phyloP scores from a whole-genome alignment of 352 stramenopile genomes.

The Globisporangium takayamanum region DNA sequence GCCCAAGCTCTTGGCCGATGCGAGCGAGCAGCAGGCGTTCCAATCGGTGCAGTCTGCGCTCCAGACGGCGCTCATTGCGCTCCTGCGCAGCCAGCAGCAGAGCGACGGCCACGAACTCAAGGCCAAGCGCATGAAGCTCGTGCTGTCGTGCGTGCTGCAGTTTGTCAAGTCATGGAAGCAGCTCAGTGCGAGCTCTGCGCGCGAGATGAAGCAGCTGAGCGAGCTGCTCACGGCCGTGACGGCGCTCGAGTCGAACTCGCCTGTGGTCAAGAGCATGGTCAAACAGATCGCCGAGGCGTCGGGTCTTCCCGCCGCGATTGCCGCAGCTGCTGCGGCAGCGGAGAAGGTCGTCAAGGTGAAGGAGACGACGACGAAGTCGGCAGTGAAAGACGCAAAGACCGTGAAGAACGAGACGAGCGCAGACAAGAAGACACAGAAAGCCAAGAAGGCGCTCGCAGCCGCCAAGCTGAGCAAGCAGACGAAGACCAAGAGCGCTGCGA shows the following conservation, averaged over 20 bases:
- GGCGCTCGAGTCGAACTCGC: conserved; percentile 47
- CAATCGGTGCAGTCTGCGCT: conserved; percentile 24
- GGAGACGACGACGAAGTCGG: conserved; percentile 1
- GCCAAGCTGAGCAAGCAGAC: conserved; percentile 5
- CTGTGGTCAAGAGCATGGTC: conserved; percentile 67
- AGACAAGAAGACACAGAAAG: conserved; percentile 11
- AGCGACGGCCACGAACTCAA: conserved; percentile 33
- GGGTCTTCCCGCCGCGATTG: conserved; percentile 1
- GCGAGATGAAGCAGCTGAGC: conserved; percentile 25
- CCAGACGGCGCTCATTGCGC: conserved; percentile 32
- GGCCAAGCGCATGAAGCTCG: conserved; percentile 73
- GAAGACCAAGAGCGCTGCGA: conserved; percentile 16
- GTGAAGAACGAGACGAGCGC: background rate
- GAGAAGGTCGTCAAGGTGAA: conserved; percentile 11
- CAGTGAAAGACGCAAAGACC: conserved; percentile 4
- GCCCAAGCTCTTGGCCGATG: conserved; percentile 37
- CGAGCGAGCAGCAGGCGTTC: conserved; percentile 32
- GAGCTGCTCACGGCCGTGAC: conserved; percentile 37
- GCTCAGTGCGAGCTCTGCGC: conserved; percentile 10
- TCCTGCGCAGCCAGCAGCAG: conserved; percentile 26
- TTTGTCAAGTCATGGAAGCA: conserved; percentile 58
- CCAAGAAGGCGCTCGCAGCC: conserved; percentile 3
- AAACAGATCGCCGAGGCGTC: conserved; percentile 50
- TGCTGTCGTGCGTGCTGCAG: conserved; percentile 57
- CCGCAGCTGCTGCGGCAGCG: conserved; percentile 7